Percentiles rank a stretch among this genome's conserved stretches.
phyloP scores from a whole-genome alignment of 2,329 filamentous ascomycete species.

The Venturia effusa region DNA sequence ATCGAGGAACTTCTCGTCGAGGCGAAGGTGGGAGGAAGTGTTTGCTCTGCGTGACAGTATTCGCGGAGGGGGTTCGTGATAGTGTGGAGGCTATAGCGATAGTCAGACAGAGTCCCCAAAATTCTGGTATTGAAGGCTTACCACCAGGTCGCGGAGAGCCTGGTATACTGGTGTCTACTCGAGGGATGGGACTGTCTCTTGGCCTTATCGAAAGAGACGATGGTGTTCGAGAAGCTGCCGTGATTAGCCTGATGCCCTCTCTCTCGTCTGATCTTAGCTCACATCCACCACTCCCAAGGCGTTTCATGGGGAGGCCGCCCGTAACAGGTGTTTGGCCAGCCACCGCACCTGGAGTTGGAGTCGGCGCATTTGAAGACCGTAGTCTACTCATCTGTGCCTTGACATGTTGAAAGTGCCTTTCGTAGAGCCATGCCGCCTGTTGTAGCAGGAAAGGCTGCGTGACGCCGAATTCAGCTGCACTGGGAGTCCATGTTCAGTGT shows the following conservation, averaged over 20 bases:
- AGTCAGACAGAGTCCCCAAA: not conserved
- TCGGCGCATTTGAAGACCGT: slow-evolving; percentile 46
- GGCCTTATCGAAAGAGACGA: slow-evolving; percentile 47
- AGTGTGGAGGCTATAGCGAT: slow-evolving; percentile 21
- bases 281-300: slow-evolving; percentile 39
- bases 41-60: slow-evolving; percentile 15
- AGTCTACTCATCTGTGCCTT: slow-evolving; percentile 79
- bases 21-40: slow-evolving; percentile 14
- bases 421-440: slow-evolving; percentile 88
- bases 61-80: slow-evolving; percentile 37
- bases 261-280: slow-evolving; percentile 9
- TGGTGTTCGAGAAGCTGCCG: slow-evolving; percentile 30
- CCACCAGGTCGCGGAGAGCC: slow-evolving; percentile 25
- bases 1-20: slow-evolving; percentile 17
- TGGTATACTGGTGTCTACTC: slow-evolving; percentile 34
- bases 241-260: not conserved
- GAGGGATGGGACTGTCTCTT: slow-evolving; percentile 44
- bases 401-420: slow-evolving; percentile 81
- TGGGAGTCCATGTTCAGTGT: slow-evolving; percentile 21
- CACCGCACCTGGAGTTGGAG: slow-evolving; percentile 42
- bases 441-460: slow-evolving; percentile 81
- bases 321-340: slow-evolving; percentile 8
- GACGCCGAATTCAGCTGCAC: slow-evolving; percentile 69
- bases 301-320: slow-evolving; percentile 38
- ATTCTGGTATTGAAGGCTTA: slow-evolving; percentile 6